phyloP scores from a whole-genome alignment of 345 rosid genomes.

The Bruguiera sexangula region DNA sequence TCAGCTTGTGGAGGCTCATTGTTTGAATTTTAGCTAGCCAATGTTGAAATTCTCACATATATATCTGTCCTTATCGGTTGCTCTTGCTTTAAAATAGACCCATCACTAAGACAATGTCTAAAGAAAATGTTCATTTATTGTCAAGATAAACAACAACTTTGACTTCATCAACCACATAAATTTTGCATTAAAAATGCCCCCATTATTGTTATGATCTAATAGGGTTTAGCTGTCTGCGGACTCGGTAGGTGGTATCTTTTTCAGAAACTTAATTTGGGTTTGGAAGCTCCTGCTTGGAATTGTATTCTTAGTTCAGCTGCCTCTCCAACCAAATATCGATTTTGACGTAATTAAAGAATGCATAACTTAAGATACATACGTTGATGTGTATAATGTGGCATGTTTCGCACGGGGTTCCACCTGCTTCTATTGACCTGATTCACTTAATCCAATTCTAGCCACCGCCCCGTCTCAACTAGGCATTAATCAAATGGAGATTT shows the following conservation, averaged over 20 bases:
- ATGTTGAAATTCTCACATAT: background rate
- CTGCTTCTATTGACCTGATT: conserved; percentile 18
- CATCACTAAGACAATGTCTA: background rate
- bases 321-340: no score
- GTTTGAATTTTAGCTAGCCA: no score
- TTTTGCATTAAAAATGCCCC: background rate
- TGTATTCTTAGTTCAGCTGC: background rate
- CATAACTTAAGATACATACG: no score
- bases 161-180: background rate
- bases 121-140: background rate
- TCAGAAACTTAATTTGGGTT: conserved; percentile 7
- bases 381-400: no score
- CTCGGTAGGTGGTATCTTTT: background rate
- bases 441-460: background rate
- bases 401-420: conserved; percentile 5
- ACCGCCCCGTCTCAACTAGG: conserved; percentile 20
- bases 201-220: background rate
- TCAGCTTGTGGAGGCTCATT: background rate
- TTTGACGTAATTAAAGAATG: no score
- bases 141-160: background rate
- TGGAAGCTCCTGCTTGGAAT: conserved; percentile 22
- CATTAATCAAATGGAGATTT: conserved; percentile 12
- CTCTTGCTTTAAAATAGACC: background rate
- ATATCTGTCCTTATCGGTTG: background rate
- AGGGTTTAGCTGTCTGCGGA: background rate